These are phyloP conservation scores for Symbiotaphrina buchneri DNA, from an alignment of 495 filamentous ascomycete species.

Conservation along the genomic window DNA sequence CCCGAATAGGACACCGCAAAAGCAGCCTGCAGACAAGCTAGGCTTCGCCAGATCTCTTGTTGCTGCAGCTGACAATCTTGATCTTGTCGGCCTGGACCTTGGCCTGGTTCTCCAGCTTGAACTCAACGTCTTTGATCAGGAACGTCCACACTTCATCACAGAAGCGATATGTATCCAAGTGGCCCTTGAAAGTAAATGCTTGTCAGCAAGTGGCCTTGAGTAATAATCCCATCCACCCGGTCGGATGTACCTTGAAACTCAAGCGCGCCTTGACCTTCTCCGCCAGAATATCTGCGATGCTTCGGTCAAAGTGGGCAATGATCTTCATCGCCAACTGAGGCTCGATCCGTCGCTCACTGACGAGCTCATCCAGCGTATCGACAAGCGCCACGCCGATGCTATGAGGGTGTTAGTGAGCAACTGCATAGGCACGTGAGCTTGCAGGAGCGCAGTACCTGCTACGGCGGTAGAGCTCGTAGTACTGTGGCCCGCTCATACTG, in stretches of 20 bases:
- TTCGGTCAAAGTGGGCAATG: slow-evolving; percentile 73
- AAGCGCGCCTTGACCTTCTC: slow-evolving; percentile 80
- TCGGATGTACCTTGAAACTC: slow-evolving; percentile 87
- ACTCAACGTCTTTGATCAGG: slow-evolving; percentile 90
- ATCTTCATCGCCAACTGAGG: slow-evolving; percentile 98
- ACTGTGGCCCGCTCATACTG: slow-evolving; percentile 20
- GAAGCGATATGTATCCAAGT: slow-evolving; percentile 97
- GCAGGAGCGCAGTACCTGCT: slow-evolving; percentile 49
- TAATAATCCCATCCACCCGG: slow-evolving; percentile 1
- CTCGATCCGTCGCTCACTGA: slow-evolving; percentile 80
- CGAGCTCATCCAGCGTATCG: slow-evolving; percentile 89
- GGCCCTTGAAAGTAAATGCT: slow-evolving; percentile 35
- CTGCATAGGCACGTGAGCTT: background rate
- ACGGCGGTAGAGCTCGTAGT: slow-evolving; percentile 93
- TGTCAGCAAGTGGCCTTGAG: background rate
- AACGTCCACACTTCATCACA: slow-evolving; percentile 99
- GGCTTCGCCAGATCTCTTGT: slow-evolving; percentile 53
- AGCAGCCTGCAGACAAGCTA: no score
- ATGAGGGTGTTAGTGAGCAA: slow-evolving; percentile 8
- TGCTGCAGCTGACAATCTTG: slow-evolving; percentile 94
- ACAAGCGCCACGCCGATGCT: slow-evolving; percentile 83
- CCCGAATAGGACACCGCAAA: no score
- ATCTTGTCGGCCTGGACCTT: slow-evolving; percentile 54
- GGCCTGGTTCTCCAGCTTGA: slow-evolving; percentile 76
- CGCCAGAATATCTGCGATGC: slow-evolving; percentile 67